Percentiles rank a stretch among this genome's conserved stretches.
These are phyloP conservation scores for Alternaria brassicae DNA, from an alignment of 2,329 filamentous ascomycete genomes.

Conservation along the genomic window DNA sequence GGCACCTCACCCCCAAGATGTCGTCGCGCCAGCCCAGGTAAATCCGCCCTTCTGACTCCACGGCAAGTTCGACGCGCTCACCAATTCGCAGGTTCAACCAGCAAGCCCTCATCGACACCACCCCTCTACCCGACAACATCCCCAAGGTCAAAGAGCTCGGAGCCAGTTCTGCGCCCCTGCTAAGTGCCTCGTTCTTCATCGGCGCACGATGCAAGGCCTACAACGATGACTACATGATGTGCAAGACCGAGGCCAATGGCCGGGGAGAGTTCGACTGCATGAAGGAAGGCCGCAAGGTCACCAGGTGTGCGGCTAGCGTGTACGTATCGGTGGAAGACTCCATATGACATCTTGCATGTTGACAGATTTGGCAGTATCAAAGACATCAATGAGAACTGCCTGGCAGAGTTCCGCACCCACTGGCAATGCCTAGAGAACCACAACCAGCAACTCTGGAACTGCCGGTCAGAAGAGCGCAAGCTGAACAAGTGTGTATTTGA, in stretches of 20 bases:
- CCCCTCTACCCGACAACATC: conserved; percentile 89
- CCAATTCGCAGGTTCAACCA: conserved; percentile 80
- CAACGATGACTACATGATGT: conserved; percentile 99
- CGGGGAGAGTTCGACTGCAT: conserved; percentile 92
- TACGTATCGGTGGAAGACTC: conserved; percentile 53
- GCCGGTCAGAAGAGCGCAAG: conserved; percentile 83
- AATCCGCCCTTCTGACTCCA: conserved; percentile 24
- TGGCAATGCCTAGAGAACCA: conserved; percentile 97
- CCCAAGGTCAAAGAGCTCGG: conserved; percentile 94
- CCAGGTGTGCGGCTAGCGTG: conserved; percentile 95
- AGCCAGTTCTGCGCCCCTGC: conserved; percentile 86
- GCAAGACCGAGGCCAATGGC: conserved; percentile 93
- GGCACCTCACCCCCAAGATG: conserved; percentile 59
- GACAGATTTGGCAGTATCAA: conserved; percentile 68
- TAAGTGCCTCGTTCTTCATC: conserved; percentile 95
- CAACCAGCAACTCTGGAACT: conserved; percentile 98
- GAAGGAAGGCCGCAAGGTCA: conserved; percentile 95
- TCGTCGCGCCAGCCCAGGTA: conserved; percentile 67
- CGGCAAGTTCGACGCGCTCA: conserved; percentile 26
- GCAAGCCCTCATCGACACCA: conserved; percentile 91
- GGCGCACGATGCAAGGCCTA: conserved; percentile 92
- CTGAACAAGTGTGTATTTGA: conserved; percentile 96
- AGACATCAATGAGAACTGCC: conserved; percentile 94
- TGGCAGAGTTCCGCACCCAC: conserved; percentile 88
- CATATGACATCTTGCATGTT: conserved; percentile 4